Base-by-base conservation (phyloP, 805 yeast genomes). In the Saccharomyces paradoxus region DNA sequence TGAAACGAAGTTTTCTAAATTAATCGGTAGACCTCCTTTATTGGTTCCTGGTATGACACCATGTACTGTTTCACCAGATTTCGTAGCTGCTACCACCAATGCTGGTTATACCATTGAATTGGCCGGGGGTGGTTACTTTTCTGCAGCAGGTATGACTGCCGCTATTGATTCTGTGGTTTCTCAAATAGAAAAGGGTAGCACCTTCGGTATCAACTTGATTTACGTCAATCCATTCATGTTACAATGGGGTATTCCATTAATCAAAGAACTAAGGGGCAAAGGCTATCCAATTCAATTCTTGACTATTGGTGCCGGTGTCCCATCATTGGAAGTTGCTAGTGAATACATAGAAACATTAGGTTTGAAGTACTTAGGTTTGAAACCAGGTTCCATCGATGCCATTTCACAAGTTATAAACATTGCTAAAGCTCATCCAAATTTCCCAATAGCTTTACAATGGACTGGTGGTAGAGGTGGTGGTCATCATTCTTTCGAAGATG, bases 391-490 rank as follows among this genome's bases (percentile, higher is more conserved):
- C 27, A 80, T 90, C 54, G 99, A 94, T 63, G 86, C 97, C 48
- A 89, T 94, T 67, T 78, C 83, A 60, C 92, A 87, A 72, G 88
- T 84, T 62, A 84, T 94, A 64, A 75, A 86, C 58, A 94, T 94
- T 69, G 99, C 99, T 53, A 89, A 87, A 69, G 91, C 96, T 50
- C 96, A 91, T 75, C 99, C 99, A 62, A 76, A 72, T 59, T 94
- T 94, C 91, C 99, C 99, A 60, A 89, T 94, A 67, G 92, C 94
- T 54, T 77, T 94, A 65, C 99, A 94, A 79, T 94, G 99, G 99
- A 94, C 99, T 56, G 99, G 98, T 81, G 99, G 99, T 74, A 91
- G 99, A 81, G 99, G 97, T 77, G 99, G 99, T 81, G 99, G 99
- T 69, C 99, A 94, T 73, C 99, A 94, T 74, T 92, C 98, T 51